phyloP scores from a whole-genome alignment of 2,329 filamentous ascomycete genomes.

The Arthrobotrys sphaeroides region DNA sequence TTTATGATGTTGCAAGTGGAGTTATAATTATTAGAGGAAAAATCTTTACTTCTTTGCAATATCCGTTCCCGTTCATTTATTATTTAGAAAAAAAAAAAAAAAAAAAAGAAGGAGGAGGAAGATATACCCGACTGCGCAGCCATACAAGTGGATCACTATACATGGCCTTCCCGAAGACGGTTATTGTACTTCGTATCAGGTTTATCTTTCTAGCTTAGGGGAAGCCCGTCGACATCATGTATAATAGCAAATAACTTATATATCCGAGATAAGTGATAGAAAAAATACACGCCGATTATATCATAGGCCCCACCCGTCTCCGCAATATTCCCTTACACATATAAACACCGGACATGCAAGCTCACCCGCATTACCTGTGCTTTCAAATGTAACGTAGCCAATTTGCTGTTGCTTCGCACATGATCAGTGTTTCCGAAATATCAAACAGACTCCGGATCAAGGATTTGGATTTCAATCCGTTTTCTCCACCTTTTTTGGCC shows the following conservation, averaged over 20 bases:
- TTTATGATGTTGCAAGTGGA: conserved; percentile 27
- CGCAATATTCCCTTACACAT: too few species aligned
- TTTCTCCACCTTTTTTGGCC: neutral
- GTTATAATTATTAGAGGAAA: conserved; percentile 30
- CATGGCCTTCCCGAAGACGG: neutral
- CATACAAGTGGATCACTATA: neutral
- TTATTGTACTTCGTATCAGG: neutral
- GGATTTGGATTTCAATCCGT: too few species aligned
- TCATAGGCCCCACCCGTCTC: neutral
- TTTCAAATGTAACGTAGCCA: neutral
- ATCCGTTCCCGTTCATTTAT: neutral
- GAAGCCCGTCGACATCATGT: neutral
- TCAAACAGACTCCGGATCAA: too few species aligned
- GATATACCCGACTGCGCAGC: too few species aligned
- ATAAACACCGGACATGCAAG: too few species aligned
- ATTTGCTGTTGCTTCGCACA: neutral
- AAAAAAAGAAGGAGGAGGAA: too few species aligned
- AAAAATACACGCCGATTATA: neutral
- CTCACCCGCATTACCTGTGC: neutral
- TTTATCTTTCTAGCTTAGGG: neutral
- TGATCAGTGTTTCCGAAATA: neutral
- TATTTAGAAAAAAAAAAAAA: too few species aligned
- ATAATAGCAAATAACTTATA: conserved; percentile 3
- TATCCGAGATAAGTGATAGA: neutral
- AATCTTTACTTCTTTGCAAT: neutral